These are phyloP conservation scores for Pholiota conissans DNA, from an alignment of 768 basidiomycete genomes.

Conservation along the genomic window DNA sequence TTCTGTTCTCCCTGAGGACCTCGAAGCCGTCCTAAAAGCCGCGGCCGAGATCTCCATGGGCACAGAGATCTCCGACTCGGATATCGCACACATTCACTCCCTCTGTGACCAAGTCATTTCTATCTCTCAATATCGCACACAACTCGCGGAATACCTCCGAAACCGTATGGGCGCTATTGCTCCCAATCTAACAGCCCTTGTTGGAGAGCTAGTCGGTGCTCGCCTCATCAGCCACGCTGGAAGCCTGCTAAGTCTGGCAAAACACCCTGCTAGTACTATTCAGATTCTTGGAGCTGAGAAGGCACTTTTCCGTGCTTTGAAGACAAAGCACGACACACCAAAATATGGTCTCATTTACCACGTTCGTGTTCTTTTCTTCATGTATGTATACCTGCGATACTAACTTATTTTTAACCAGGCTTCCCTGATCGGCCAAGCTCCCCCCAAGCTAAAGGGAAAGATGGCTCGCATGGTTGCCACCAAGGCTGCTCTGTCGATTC, in stretches of 20 bases:
- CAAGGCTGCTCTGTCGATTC: conserved; percentile 95
- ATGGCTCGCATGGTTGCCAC: conserved; percentile 99
- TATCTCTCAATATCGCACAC: conserved; percentile 91
- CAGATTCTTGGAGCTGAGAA: conserved; percentile 99
- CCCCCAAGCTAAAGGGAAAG: conserved; percentile 98
- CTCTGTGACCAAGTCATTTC: conserved; percentile 98
- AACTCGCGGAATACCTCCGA: conserved; percentile 93
- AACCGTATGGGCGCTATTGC: conserved; percentile 99
- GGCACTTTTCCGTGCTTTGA: conserved; percentile 94
- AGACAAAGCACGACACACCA: conserved; percentile 99
- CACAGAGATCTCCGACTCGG: conserved; percentile 96
- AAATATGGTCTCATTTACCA: conserved; percentile 99
- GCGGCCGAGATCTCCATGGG: conserved; percentile 99
- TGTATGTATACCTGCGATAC: neutral
- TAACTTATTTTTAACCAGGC: conserved; percentile 48
- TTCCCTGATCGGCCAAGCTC: conserved; percentile 94
- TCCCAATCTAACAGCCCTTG: conserved; percentile 90
- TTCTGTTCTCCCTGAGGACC: conserved; percentile 92
- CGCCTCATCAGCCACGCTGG: conserved; percentile 95
- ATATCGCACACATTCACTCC: conserved; percentile 95
- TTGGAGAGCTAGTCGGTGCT: conserved; percentile 93
- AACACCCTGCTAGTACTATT: conserved; percentile 97
- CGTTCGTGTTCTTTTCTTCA: conserved; percentile 42
- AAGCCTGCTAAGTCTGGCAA: conserved; percentile 90
- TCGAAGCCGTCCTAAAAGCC: conserved; percentile 91